Evolutionary conservation across 2,329 filamentous ascomycete genomes (phyloP).

Genomic region (Colletotrichum sp.): DNA sequence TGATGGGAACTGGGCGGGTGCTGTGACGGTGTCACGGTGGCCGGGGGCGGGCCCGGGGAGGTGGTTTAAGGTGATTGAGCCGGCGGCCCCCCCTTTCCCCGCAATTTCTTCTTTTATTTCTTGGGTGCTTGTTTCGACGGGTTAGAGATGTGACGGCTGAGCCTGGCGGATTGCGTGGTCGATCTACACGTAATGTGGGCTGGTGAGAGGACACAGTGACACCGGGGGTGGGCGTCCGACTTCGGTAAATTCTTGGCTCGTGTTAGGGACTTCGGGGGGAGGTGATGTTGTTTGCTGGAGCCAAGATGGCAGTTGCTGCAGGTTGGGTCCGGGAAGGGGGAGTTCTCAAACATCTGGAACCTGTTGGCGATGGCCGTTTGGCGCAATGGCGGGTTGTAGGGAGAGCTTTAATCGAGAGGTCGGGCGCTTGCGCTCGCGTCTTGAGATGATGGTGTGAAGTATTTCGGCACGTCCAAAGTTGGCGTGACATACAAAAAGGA

Average conservation of each 20-base stretch:
- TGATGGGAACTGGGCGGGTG: not conserved
- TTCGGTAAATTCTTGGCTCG: not conserved
- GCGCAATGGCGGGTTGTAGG: not conserved
- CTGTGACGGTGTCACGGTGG: not conserved
- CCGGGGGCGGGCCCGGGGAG: not conserved
- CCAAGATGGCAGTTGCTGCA: not conserved
- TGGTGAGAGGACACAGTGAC: not conserved
- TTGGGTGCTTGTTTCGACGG: not conserved
- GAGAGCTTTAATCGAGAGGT: not conserved
- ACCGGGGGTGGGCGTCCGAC: not conserved
- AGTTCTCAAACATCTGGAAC: not conserved
- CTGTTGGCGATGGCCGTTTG: not conserved
- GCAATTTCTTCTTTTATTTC: not conserved
- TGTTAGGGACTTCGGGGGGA: not conserved
- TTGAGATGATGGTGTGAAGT: not conserved
- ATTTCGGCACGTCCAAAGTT: not conserved
- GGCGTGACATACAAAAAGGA: rapidly evolving
- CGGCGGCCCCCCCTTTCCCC: not conserved
- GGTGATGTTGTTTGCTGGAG: not conserved
- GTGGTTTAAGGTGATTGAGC: not conserved
- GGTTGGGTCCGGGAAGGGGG: not conserved
- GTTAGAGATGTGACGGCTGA: not conserved
- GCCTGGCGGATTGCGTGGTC: not conserved
- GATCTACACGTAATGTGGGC: slow-evolving; percentile 2
- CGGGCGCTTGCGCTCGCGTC: not conserved